phyloP scores from a whole-genome alignment of 371 early-diverging fungal species.

The Dichotomocladium elegans region DNA sequence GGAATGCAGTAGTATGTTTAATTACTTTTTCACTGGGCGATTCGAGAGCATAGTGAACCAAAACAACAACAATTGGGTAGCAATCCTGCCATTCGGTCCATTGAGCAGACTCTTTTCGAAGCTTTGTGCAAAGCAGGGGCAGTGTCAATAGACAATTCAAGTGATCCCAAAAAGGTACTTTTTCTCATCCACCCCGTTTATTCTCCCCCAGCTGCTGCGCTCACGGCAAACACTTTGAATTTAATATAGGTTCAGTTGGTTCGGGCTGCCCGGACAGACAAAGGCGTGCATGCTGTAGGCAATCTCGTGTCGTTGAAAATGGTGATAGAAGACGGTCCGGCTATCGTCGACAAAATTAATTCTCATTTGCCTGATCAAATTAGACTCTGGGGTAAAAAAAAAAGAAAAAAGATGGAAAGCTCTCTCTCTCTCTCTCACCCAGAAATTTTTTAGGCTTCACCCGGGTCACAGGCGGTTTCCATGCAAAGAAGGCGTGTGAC shows the following conservation, averaged over 20 bases:
- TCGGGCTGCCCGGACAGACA: slow-evolving; percentile 98
- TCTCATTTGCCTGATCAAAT: slow-evolving; percentile 73
- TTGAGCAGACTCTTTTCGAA: slow-evolving; percentile 79
- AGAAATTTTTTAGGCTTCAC: slow-evolving; percentile 3
- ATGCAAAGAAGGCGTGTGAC: slow-evolving; percentile 90
- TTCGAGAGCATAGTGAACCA: background rate
- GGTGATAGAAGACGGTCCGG: slow-evolving; percentile 67
- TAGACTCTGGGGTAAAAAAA: slow-evolving; percentile 74
- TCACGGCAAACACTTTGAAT: background rate
- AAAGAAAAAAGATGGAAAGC: background rate
- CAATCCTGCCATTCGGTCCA: slow-evolving; percentile 69
- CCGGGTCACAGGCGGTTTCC: slow-evolving; percentile 54
- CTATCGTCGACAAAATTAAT: slow-evolving; percentile 75
- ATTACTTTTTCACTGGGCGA: background rate
- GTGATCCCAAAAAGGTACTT: slow-evolving; percentile 76
- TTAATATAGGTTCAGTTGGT: slow-evolving; percentile 60
- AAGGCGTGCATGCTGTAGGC: slow-evolving; percentile 99
- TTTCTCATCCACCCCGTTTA: too few species aligned
- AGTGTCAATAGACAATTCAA: slow-evolving; percentile 72
- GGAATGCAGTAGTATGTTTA: slow-evolving; percentile 93
- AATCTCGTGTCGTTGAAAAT: slow-evolving; percentile 93
- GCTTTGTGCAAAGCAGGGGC: slow-evolving; percentile 73
- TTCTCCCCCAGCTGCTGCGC: too few species aligned
- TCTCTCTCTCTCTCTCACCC: too few species aligned
- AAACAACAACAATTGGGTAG: slow-evolving; percentile 16